Evolutionary conservation across 352 stramenopile genomes (phyloP).

Genomic region (Globisporangium viniferum): DNA sequence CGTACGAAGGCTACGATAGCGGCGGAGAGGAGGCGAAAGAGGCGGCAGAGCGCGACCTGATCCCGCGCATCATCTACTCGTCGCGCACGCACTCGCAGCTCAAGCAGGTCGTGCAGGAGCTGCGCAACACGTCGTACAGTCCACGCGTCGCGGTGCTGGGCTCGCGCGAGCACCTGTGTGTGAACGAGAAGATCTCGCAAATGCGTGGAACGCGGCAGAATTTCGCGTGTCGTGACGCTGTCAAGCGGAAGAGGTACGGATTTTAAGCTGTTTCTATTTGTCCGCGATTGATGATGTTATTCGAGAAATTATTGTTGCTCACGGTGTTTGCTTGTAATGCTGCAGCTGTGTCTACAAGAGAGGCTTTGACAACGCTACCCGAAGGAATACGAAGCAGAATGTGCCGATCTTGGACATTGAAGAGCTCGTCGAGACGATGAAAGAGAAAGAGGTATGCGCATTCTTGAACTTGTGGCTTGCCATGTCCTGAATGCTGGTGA

Average conservation of each 20-base stretch:
- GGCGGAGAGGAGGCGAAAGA: slow-evolving; percentile 20
- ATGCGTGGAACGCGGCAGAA: slow-evolving; percentile 86
- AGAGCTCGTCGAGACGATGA: slow-evolving; percentile 91
- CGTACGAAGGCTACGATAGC: slow-evolving; percentile 51
- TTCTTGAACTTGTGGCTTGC: neutral
- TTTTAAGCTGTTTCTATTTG: slow-evolving; percentile 17
- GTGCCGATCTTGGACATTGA: slow-evolving; percentile 98
- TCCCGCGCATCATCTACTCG: slow-evolving; percentile 97
- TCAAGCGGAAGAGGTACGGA: slow-evolving; percentile 85
- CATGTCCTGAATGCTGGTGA: slow-evolving; percentile 1
- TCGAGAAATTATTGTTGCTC: neutral
- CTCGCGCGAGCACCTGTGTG: slow-evolving; percentile 96
- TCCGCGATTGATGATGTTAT: neutral
- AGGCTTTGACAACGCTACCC: slow-evolving; percentile 65
- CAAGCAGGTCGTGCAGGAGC: slow-evolving; percentile 95
- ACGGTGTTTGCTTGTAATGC: neutral
- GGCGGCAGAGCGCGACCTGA: slow-evolving; percentile 30
- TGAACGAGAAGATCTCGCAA: slow-evolving; percentile 93
- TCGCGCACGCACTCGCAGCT: slow-evolving; percentile 98
- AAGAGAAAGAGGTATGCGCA: slow-evolving; percentile 53
- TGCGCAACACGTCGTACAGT: slow-evolving; percentile 94
- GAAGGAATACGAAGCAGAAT: slow-evolving; percentile 41
- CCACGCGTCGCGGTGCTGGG: slow-evolving; percentile 89
- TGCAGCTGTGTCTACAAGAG: slow-evolving; percentile 73
- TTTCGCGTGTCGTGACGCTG: slow-evolving; percentile 76